Evolutionary conservation across 768 basidiomycete species (phyloP), one percentile per base, ranked within the genome.

Genomic region (Holtermannia corniformis): DNA sequence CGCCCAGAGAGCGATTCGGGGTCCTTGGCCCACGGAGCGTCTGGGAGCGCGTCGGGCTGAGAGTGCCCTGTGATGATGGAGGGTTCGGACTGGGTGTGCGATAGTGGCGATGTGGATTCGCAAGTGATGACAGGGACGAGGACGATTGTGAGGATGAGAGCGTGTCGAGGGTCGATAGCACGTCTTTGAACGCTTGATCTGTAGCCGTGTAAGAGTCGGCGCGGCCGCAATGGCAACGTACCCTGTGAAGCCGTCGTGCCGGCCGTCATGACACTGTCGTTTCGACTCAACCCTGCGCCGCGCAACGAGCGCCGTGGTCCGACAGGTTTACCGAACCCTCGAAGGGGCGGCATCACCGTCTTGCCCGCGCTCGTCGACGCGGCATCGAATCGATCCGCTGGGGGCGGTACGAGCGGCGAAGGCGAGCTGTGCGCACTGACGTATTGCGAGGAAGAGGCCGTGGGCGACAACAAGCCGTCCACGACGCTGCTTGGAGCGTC

Each of bases 81-180:
- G 10, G 32, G 10, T 37, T 7, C 32, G 32, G 32, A 16, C 10
- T 7, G 7, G 32, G 32, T 7, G 32, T 37, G 10, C 32, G 32
- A 7, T 16, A 7, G 16, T 7, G 32, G 7, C 10, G 32, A 37
- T 37, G 32, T 7, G 32, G 32, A 37, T 37, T 37, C 10, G 16
- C 32, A 16, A 37, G 82, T 0, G 81, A 76, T 0, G 81, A 78
- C 11, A 93, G 78, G 41, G 81, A 80, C 0, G 83, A 76, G 0
- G 92, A 79, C 2, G 86, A 82, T 0, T 84, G 81, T 0, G 86
- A 83, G n/a, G 87, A 82, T 13, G 87, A 80, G 16, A 88, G 56
- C 41, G 65, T 82, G 57, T 85, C 85, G 21, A 80, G 77, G 1
- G 81, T 79, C 3, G 87, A 85, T 7, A 95, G 81, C 85, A 88